Percentiles rank a stretch among this genome's conserved stretches.
These are phyloP conservation scores for Intubia oerlemansii DNA, from an alignment of 2,329 filamentous ascomycete genomes.

Conservation along the genomic window DNA sequence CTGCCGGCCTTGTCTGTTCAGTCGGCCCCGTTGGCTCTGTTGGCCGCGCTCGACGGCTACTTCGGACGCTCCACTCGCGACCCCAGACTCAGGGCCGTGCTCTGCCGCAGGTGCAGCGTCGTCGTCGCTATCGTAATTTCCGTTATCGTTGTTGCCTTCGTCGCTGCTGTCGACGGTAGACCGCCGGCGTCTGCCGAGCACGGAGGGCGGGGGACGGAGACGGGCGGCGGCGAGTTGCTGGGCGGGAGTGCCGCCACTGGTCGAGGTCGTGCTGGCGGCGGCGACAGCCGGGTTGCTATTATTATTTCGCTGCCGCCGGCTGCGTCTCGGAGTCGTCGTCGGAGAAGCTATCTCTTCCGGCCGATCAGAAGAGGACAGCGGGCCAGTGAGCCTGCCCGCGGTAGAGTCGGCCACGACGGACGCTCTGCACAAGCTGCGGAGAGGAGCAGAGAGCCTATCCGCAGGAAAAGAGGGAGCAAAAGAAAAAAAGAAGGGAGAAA, in stretches of 20 bases:
- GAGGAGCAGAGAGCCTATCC: slow-evolving; percentile 8
- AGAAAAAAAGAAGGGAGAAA: slow-evolving; percentile 1
- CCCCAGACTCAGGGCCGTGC: too few relatives aligned
- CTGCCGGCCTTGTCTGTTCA: too few relatives aligned
- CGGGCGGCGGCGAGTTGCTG: background rate
- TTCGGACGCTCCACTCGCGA: too few relatives aligned
- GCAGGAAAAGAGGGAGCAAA: too few relatives aligned
- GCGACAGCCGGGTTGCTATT: slow-evolving; percentile 3
- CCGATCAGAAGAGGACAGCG: too few relatives aligned
- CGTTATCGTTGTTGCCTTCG: slow-evolving; percentile 7
- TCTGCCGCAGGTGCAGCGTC: too few relatives aligned
- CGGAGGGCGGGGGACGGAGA: slow-evolving; percentile 12
- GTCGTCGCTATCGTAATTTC: background rate
- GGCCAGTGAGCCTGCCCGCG: slow-evolving; percentile 7
- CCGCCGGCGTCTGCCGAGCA: slow-evolving; percentile 35
- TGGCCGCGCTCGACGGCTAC: too few relatives aligned
- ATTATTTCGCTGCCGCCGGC: too few relatives aligned
- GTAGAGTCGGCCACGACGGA: slow-evolving; percentile 8
- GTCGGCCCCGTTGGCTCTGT: too few relatives aligned
- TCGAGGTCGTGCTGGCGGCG: background rate
- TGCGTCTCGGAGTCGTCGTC: too few relatives aligned
- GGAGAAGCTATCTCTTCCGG: too few relatives aligned
- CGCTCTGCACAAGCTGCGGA: slow-evolving; percentile 4
- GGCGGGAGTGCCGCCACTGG: too few relatives aligned
- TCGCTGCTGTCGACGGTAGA: slow-evolving; percentile 17